Conservation (phyloP, 139 green algal species). For the Chlamydomonas sp. region DNA sequence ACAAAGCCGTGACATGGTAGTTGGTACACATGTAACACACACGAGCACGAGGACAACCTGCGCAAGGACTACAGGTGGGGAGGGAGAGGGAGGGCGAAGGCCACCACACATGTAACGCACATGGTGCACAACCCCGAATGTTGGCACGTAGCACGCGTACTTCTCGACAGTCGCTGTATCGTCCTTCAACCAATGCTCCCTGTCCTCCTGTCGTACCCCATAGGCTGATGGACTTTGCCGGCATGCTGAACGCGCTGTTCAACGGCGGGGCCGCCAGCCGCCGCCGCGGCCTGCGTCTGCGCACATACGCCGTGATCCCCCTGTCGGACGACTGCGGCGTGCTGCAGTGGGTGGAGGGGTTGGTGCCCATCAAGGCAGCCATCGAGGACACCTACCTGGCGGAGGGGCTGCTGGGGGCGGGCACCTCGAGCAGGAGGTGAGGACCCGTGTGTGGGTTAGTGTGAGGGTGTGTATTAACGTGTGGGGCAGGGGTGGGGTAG, state of each 20-base stretch:
- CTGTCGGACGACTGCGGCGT: constrained; percentile 96
- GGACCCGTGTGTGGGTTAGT: not conserved
- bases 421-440: constrained; percentile 3
- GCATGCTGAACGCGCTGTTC: constrained; percentile 44
- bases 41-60: constrained; percentile 98
- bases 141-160: no score
- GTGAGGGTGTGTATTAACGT: not conserved
- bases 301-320: constrained; percentile 90
- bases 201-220: not conserved
- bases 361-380: constrained; percentile 59
- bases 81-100: no score
- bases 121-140: no score
- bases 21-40: no score
- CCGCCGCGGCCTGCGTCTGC: constrained; percentile 81
- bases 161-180: no score
- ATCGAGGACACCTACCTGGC: constrained; percentile 71
- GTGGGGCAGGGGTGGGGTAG: not conserved
- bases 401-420: constrained; percentile 51
- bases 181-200: no score
- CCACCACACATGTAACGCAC: no score
- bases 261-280: constrained; percentile 60
- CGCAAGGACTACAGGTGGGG: constrained; percentile 88
- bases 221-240: constrained; percentile 95
- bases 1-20: no score
- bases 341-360: constrained; percentile 70